A percentile compares a stretch with the other conserved stretches of the same genome.
Conservation (phyloP, 1,139 yeast genomes). For the Saccharomycopsis crataegensis region DNA sequence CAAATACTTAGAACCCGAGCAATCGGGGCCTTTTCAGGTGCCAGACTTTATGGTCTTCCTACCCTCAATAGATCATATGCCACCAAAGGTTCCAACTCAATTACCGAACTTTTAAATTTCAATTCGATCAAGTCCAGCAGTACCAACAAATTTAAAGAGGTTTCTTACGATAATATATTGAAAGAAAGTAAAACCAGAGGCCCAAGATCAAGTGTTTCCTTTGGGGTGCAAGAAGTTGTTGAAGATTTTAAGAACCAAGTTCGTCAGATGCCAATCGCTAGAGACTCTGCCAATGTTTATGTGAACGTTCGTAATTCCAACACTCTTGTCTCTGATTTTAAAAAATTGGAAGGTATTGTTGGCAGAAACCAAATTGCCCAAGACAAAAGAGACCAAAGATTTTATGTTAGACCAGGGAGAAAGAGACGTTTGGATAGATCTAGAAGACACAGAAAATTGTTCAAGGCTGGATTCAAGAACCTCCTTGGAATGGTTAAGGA, state of each 20-base stretch:
- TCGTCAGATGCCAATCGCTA: conserved; percentile 29
- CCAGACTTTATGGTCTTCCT: too few relatives aligned
- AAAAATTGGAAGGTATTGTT: conserved; percentile 30
- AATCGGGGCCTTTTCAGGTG: too few relatives aligned
- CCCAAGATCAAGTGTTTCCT: background rate
- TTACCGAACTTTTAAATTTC: conserved; percentile 1
- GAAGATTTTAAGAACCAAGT: conserved; percentile 23
- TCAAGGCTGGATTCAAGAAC: conserved; percentile 41
- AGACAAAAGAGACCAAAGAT: conserved; percentile 34
- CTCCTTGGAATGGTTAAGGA: conserved; percentile 40
- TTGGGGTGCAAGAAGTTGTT: background rate
- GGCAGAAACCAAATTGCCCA: conserved; percentile 32
- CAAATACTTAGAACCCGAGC: too few relatives aligned
- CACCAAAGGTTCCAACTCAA: background rate
- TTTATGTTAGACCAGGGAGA: conserved; percentile 42
- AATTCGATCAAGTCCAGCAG: background rate
- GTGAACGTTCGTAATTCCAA: conserved; percentile 31
- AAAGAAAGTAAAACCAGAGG: background rate
- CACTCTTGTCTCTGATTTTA: conserved; percentile 31
- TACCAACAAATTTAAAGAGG: background rate
- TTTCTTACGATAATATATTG: background rate
- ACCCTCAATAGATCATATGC: background rate
- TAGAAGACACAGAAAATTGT: conserved; percentile 38
- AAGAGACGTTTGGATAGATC: conserved; percentile 36
- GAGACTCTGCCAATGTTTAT: conserved; percentile 41